Base-by-base conservation (phyloP, 2,329 filamentous ascomycete species). In the Aspergillus caelatus region DNA sequence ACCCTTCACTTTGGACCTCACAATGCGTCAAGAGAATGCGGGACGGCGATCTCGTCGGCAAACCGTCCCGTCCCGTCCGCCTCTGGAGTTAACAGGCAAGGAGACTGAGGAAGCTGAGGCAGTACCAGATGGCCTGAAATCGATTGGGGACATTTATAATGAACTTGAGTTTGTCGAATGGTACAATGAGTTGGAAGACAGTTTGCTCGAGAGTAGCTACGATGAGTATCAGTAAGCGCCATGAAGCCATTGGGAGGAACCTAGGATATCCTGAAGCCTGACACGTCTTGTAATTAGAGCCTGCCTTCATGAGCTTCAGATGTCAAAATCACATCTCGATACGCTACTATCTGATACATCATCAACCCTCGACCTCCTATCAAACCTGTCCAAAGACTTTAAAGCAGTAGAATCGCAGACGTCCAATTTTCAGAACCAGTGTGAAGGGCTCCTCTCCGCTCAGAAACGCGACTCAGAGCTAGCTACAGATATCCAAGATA, bases 391-490 rank as follows among this genome's bases (percentile, higher is more conserved):
- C 16, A 87, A 90, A 70, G 94, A 94, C 6, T 99, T 99, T 81
- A 89, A 90, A 69, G 84, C 90, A 0, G 94, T 99, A 56, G 93
- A 97, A 71, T 83, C 87, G 11, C 94, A 98, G 79, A 99, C 95
- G 0, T 92, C 91, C n/a, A 90, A 91, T 16, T 98, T 99, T 81
- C 92, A 94, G 75, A 88, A 90, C 54, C 93, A 96, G 78, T 99
- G 95, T 78, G 93, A 97, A 74, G 91, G 92, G 62, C 84, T 99
- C 2, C 81, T 98, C 34, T 83, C 86, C 1, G 94, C 97, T 71
- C 93, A 98, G 79, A 88, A 86, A 70, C 88, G 91, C 28, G 84
- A 97, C 46, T 89, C 92, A 65, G 86, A 85, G 68, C 85, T 99
- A 48, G 93, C 93, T 3, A 88, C 96, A 68, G 90, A 93, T 63